Conservation (phyloP, 1,139 yeast genomes). For the Komagataea norvegica region DNA sequence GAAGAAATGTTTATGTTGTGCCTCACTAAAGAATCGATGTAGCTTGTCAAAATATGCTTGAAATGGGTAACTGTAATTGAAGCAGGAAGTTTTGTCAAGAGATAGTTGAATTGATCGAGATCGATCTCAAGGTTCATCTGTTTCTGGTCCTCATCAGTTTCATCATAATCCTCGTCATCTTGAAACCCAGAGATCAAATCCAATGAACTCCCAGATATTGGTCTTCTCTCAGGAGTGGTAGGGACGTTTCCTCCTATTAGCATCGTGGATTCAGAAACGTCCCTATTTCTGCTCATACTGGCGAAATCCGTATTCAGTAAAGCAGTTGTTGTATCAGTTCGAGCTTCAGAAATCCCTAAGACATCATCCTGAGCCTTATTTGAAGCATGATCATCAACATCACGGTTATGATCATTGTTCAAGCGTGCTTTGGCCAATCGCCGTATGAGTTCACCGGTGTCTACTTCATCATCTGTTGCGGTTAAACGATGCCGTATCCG, state of each 20-base stretch:
- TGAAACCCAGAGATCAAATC: constrained; percentile 7
- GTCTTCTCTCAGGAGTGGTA: constrained; percentile 17
- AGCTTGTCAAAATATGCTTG: constrained; percentile 15
- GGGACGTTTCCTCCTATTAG: constrained; percentile 15
- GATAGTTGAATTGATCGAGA: constrained; percentile 8
- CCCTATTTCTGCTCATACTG: not conserved
- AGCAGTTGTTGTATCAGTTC: constrained; percentile 8
- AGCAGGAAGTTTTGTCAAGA: constrained; percentile 11
- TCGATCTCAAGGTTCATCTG: constrained; percentile 11
- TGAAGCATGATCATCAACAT: not conserved
- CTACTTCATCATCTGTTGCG: not conserved
- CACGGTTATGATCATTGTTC: not conserved
- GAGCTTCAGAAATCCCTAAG: not conserved
- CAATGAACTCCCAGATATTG: constrained; percentile 23
- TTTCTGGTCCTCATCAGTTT: constrained; percentile 1
- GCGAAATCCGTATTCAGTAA: constrained; percentile 14
- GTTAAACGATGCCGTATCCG: constrained; percentile 8
- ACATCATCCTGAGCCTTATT: not conserved
- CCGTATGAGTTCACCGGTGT: constrained; percentile 8
- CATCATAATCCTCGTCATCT: not conserved
- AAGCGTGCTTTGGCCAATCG: constrained; percentile 5
- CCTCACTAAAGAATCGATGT: constrained; percentile 14
- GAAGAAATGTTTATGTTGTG: constrained; percentile 15
- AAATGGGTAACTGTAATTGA: constrained; percentile 13
- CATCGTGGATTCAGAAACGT: constrained; percentile 23